Conservation (phyloP, 495 filamentous ascomycete species). For the Aspergillus bridgeri region DNA sequence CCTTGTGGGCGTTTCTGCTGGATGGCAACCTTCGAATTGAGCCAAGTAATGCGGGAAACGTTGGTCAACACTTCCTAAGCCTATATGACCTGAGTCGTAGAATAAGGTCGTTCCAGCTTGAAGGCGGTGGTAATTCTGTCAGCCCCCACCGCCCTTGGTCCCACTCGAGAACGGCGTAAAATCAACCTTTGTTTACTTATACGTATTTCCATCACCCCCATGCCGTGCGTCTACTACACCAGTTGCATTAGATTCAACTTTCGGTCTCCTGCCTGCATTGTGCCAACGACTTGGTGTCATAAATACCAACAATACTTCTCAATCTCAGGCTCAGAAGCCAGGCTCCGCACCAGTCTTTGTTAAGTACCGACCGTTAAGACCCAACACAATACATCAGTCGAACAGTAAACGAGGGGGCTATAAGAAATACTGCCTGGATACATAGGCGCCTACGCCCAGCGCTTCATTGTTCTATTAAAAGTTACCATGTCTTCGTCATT, state of each 20-base stretch:
- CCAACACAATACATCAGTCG: conserved; percentile 26
- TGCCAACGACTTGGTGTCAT: no score
- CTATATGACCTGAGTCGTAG: no score
- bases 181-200: not conserved
- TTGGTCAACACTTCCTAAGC: not conserved
- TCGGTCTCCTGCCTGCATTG: no score
- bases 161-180: no score
- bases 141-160: conserved; percentile 2
- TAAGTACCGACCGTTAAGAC: conserved; percentile 25
- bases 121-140: not conserved
- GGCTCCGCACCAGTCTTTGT: conserved; percentile 7
- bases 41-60: not conserved
- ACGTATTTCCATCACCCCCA: no score
- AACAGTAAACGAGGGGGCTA: conserved; percentile 1
- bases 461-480: no score
- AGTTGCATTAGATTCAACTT: not conserved
- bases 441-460: not conserved
- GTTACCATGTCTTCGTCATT: conserved; percentile 63
- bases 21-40: not conserved
- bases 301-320: not conserved
- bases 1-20: not conserved
- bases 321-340: conserved; percentile 9
- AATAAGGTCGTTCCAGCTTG: no score
- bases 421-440: not conserved
- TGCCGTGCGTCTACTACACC: not conserved